Evolutionary conservation across 306 rosid species (phyloP).

Genomic region (Alnus rubra): DNA sequence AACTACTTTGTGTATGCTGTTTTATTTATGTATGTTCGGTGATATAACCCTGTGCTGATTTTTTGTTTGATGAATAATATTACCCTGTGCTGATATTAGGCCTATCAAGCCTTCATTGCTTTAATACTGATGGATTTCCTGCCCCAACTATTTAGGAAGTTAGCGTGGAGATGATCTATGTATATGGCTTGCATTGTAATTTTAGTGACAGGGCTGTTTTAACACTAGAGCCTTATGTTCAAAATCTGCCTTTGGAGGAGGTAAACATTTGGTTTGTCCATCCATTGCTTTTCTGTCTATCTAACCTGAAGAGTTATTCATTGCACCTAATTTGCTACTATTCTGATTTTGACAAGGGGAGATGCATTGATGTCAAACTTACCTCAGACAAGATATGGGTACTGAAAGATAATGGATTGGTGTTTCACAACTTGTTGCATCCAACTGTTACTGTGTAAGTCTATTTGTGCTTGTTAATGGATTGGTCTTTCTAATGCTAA

Average conservation of each 20-base stretch:
- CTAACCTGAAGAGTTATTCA: constrained; percentile 10
- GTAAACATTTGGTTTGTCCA: constrained; percentile 37
- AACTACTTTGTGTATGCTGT: constrained; percentile 6
- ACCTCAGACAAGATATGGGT: constrained; percentile 78
- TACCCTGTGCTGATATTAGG: too few relatives aligned
- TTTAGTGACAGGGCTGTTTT: constrained; percentile 59
- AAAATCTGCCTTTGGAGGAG: constrained; percentile 66
- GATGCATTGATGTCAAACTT: constrained; percentile 80
- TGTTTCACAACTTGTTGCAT: constrained; percentile 46
- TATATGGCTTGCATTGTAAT: constrained; percentile 54
- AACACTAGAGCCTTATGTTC: constrained; percentile 57
- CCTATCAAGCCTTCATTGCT: constrained; percentile 7
- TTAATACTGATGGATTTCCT: constrained; percentile 27
- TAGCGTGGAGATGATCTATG: constrained; percentile 48
- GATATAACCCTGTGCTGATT: not conserved
- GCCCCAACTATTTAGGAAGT: constrained; percentile 55
- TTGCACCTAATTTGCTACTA: constrained; percentile 25
- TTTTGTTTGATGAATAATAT: not conserved
- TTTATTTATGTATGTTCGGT: constrained; percentile 9
- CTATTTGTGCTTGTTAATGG: constrained; percentile 10
- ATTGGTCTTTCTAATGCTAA: not conserved
- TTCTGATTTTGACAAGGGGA: constrained; percentile 60
- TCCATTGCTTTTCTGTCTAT: constrained; percentile 14
- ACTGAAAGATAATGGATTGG: constrained; percentile 71
- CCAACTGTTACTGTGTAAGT: constrained; percentile 54